phyloP scores from a whole-genome alignment of 352 stramenopile species.

The Globisporangium uncinulatum region DNA sequence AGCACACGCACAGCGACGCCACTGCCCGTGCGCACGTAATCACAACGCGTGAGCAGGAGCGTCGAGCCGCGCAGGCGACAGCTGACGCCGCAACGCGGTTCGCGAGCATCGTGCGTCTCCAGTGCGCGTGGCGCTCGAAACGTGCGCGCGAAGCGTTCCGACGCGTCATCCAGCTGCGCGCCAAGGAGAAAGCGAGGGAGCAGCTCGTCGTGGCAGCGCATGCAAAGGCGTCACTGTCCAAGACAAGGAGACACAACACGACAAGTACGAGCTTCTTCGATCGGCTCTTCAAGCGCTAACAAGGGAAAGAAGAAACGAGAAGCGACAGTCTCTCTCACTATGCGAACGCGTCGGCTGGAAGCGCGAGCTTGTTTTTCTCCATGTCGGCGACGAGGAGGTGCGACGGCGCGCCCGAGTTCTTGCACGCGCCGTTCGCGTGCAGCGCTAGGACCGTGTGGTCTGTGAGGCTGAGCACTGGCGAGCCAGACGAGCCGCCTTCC shows the following conservation, averaged over 20 bases:
- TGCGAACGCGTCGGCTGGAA: slow-evolving; percentile 30
- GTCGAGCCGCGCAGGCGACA: slow-evolving; percentile 20
- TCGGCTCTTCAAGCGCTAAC: neutral
- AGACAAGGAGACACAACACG: neutral
- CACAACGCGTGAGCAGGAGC: slow-evolving; percentile 28
- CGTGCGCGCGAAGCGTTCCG: slow-evolving; percentile 52
- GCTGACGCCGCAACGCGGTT: slow-evolving; percentile 46
- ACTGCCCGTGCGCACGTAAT: slow-evolving; percentile 33
- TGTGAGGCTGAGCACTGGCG: slow-evolving; percentile 28
- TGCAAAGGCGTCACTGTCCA: neutral
- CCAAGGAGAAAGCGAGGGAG: slow-evolving; percentile 63
- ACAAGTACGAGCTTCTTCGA: neutral
- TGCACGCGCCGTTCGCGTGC: slow-evolving; percentile 36
- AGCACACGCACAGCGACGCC: slow-evolving; percentile 20
- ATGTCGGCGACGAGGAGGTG: slow-evolving; percentile 34
- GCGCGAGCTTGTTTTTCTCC: slow-evolving; percentile 23
- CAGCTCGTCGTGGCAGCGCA: slow-evolving; percentile 21
- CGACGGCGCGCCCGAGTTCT: slow-evolving; percentile 36
- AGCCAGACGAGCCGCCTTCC: slow-evolving; percentile 35
- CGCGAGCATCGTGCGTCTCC: slow-evolving; percentile 47
- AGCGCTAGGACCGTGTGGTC: slow-evolving; percentile 47
- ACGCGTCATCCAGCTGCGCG: slow-evolving; percentile 45
- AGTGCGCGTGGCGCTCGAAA: slow-evolving; percentile 75
- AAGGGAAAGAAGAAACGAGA: no score
- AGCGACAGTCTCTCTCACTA: slow-evolving; percentile 9